Base-by-base conservation (phyloP, 768 basidiomycete species). In the Lactarius psammicola region DNA sequence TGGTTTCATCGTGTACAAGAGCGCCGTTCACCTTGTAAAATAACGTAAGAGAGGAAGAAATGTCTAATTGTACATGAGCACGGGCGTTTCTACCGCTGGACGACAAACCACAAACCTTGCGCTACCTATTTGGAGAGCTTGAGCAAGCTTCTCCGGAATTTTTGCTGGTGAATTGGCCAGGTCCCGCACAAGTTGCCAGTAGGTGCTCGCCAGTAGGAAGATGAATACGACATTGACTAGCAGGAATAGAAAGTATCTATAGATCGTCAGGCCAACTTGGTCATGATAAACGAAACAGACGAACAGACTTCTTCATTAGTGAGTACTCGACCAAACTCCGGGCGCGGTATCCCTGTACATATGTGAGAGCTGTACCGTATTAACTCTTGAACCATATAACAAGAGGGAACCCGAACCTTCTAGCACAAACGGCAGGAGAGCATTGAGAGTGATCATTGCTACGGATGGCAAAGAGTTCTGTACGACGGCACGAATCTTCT, bases 281-380 rank as follows among this genome's bases (percentile, higher is more conserved):
- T 60, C 30, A 63, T 34, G 73, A 69, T n/a, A 63, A 59, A 17
- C 42, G 6, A 33, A 68, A 31, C 33, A 51, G 28, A 28, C 26
- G 2, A 56, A 77, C 85, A 63, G 66, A 97, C 94, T 98, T 98
- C 71, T 89, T 91, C 75, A 99, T 76, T 54, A 98, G 77, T 0
- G 94, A 94, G 71, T 93, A 95, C 72, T 98, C 96, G 40, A 98
- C 85, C 87, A 92, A 90, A 73, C 94, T 96, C 33, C 94, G 80
- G 4, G 96, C 94, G 38, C 85, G 87, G 71, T 87, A 90, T 4
- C 95, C 97, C 75, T 98, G 93, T n/a, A 88, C 78, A 73, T 96
- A 95, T 0, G 93, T 94, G 46, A 98, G 78, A 64, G 81, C 85
- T 82, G 51, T 10, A 40, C 3, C 53, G 64, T 11, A 33, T 68